Conservation (phyloP, 139 green algal genomes). For the Gonium pectorale region DNA sequence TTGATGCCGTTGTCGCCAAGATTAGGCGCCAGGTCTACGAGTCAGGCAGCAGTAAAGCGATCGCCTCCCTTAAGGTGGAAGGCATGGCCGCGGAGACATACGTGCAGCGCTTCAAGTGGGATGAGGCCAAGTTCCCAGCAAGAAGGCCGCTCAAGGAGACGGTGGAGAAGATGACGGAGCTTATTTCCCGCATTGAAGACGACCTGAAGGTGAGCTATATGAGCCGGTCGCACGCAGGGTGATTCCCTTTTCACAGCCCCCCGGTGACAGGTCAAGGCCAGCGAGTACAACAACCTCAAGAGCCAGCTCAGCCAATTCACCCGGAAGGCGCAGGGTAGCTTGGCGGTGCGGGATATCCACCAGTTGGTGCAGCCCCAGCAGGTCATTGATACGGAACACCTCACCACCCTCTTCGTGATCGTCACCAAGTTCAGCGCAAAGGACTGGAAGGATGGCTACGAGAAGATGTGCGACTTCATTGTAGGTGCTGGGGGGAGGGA, state of each 20-base stretch:
- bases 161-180: constrained; percentile 91
- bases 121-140: constrained; percentile 97
- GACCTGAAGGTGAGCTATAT: constrained; percentile 91
- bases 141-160: constrained; percentile 90
- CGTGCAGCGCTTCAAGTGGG: constrained; percentile 91
- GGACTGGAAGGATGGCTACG: constrained; percentile 91
- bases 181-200: constrained; percentile 91
- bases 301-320: constrained; percentile 73
- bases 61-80: constrained; percentile 67
- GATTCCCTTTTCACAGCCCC: background rate
- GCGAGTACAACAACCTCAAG: constrained; percentile 91
- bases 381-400: constrained; percentile 92
- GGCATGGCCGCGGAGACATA: constrained; percentile 78
- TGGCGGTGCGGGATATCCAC: constrained; percentile 83
- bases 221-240: background rate
- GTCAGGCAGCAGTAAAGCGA: constrained; percentile 19
- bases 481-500: no score
- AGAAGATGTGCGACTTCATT: constrained; percentile 91
- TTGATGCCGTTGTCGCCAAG: constrained; percentile 92
- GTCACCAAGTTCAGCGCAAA: constrained; percentile 83
- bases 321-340: constrained; percentile 88
- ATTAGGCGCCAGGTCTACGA: constrained; percentile 74
- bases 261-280: constrained; percentile 80
- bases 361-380: constrained; percentile 74
- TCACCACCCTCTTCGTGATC: constrained; percentile 92